Evolutionary conservation across 2,329 filamentous ascomycete species (phyloP).

Genomic region (Aspergillus candidus): DNA sequence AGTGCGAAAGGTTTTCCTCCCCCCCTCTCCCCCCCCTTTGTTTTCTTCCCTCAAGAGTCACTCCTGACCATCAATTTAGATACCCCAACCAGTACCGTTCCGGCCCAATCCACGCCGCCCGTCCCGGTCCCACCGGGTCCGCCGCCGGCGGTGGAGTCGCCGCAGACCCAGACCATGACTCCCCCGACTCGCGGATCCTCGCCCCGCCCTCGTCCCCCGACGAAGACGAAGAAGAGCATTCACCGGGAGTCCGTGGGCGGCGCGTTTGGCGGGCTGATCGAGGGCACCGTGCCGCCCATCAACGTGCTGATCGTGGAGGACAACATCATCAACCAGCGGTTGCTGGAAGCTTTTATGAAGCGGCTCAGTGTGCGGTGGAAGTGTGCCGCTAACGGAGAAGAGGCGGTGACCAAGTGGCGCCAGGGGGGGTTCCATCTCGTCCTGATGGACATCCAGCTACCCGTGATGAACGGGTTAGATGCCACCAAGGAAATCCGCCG

Average conservation of each 20-base stretch:
- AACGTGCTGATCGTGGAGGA: conserved; percentile 97
- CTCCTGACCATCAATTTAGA: conserved; percentile 20
- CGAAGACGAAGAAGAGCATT: conserved; percentile 31
- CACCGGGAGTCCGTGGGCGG: conserved; percentile 26
- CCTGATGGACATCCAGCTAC: conserved; percentile 96
- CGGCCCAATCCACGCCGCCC: conserved; percentile 23
- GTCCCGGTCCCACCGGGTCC: conserved; percentile 31
- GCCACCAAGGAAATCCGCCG: conserved; percentile 91
- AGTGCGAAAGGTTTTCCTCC: conserved; percentile 37
- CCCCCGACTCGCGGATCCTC: conserved; percentile 41
- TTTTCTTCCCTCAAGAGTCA: neutral
- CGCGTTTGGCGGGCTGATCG: conserved; percentile 59
- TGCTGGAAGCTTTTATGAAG: conserved; percentile 94
- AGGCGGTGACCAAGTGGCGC: conserved; percentile 90
- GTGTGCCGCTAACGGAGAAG: conserved; percentile 90
- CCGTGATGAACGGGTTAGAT: conserved; percentile 91
- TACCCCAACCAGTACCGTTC: conserved; percentile 22
- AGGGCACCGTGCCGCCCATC: conserved; percentile 84
- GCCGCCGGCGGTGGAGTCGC: conserved; percentile 26
- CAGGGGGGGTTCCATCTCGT: conserved; percentile 90
- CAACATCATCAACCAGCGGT: conserved; percentile 93
- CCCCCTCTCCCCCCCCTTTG: conserved; percentile 18
- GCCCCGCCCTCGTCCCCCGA: conserved; percentile 36
- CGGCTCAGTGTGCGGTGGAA: conserved; percentile 92
- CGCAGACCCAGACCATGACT: conserved; percentile 30